phyloP scores from a whole-genome alignment of 106 monocot species.

The Platanthera guangdongensis region DNA sequence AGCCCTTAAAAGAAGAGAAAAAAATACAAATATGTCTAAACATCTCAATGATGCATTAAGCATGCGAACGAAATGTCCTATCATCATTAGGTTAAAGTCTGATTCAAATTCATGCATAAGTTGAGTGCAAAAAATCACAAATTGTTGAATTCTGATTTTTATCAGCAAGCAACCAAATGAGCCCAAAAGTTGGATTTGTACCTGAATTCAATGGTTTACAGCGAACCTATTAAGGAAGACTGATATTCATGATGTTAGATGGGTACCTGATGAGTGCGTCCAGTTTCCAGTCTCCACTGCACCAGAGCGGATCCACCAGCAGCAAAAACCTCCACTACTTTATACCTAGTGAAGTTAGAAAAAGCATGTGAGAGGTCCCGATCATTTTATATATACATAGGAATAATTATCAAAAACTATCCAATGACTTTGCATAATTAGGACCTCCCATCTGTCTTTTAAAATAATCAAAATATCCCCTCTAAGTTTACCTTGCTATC shows the following conservation, averaged over 20 bases:
- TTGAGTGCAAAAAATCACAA: too few relatives aligned
- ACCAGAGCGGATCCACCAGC: slow-evolving; percentile 69
- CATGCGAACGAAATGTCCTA: neutral
- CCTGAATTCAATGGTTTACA: neutral
- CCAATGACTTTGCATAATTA: too few relatives aligned
- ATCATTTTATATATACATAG: neutral
- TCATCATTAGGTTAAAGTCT: too few relatives aligned
- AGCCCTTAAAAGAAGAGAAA: neutral
- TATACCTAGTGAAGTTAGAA: slow-evolving; percentile 45
- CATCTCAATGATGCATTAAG: neutral
- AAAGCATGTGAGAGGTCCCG: slow-evolving; percentile 5
- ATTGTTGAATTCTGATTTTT: too few relatives aligned
- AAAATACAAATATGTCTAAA: neutral
- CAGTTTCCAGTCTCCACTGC: slow-evolving; percentile 90
- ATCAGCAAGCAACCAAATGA: too few relatives aligned
- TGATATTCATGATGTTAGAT: neutral
- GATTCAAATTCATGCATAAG: neutral
- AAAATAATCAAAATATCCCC: too few relatives aligned
- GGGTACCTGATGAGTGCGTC: slow-evolving; percentile 91
- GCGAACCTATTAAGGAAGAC: neutral
- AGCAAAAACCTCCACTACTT: slow-evolving; percentile 59
- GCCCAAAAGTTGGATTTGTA: neutral
- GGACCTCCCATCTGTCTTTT: too few relatives aligned
- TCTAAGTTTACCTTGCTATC: too few relatives aligned
- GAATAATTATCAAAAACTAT: neutral